Conservation (phyloP, 1,284 basidiomycete species). For the Cutaneotrichosporon sp. region DNA sequence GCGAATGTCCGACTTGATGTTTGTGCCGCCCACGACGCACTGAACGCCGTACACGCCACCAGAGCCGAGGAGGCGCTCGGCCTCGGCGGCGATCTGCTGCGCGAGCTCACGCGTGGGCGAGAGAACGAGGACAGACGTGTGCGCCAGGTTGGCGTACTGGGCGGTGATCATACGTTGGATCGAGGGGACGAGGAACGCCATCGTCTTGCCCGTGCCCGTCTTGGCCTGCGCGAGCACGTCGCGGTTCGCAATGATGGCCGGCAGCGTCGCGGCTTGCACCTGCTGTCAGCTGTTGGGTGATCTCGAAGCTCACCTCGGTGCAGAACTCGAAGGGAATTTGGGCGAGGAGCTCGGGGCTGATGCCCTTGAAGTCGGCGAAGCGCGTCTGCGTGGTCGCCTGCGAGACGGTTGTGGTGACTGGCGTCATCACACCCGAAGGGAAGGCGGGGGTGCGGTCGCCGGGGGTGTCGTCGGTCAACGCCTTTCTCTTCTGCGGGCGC, state of each 20-base stretch:
- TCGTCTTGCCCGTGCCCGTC: constrained; percentile 59
- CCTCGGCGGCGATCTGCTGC: constrained; percentile 49
- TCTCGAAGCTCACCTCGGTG: constrained; percentile 44
- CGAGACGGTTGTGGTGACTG: constrained; percentile 5
- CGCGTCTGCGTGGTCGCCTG: constrained; percentile 22
- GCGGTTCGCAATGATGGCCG: constrained; percentile 50
- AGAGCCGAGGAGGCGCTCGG: constrained; percentile 30
- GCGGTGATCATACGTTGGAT: constrained; percentile 51
- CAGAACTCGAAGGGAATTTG: constrained; percentile 51
- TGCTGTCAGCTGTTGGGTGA: constrained; percentile 5
- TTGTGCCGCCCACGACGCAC: constrained; percentile 56
- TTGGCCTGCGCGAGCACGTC: constrained; percentile 59
- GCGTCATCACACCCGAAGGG: constrained; percentile 20
- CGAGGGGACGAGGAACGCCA: constrained; percentile 58
- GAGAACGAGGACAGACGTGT: constrained; percentile 52
- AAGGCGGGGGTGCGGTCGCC: constrained; percentile 11
- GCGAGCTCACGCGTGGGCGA: constrained; percentile 58
- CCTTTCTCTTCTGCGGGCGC: constrained; percentile 3
- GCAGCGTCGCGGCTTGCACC: constrained; percentile 56
- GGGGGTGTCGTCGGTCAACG: not conserved
- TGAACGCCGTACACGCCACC: constrained; percentile 40
- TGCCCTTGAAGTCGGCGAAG: constrained; percentile 31
- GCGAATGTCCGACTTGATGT: constrained; percentile 51
- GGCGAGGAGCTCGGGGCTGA: constrained; percentile 30
- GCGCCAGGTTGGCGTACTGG: constrained; percentile 22